Base-by-base conservation (phyloP, 495 filamentous ascomycete species). In the Xylaria sp. region DNA sequence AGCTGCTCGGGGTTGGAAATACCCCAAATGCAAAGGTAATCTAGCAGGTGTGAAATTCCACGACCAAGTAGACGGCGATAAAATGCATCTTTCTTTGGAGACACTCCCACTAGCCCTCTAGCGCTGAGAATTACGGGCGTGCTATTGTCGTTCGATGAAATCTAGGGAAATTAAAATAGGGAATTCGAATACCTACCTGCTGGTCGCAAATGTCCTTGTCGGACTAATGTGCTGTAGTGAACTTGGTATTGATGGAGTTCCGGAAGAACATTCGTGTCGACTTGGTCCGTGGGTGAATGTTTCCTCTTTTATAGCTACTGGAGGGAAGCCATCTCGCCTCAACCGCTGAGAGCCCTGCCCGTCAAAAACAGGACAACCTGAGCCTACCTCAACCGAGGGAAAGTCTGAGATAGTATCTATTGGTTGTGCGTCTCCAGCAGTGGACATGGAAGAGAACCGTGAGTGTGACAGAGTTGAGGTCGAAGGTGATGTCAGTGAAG, bases 381-480 rank as follows among this genome's bases (percentile, higher is more conserved):
- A 52, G 40, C 72, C 64, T 24, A 61, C 68, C 43, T 69, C 70
- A 31, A 61, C 63, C 43, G 61, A 67, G 26, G 67, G 48, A 50
- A 62, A 57, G 15, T 75, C 69, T 11, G 69, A 41, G 26, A 67
- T 21, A 15, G 65, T 33, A 5, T 65, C 63, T 29, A 74, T 65
- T 15, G 77, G 62, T 19, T 78, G 80, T 12, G 71, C 64, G 14
- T 76, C 80, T 65, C 79, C 77, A 9, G 79, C 76, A 0, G 82
- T 82, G 0, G 82, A 83, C 24, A 81, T 76, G 0, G 82, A 85
- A 1, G 83, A 81, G 43, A 82, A 80, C 3, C 83, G 76, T 9
- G 83, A 85, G 58, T 83, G 80, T 0, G 76, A 80, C 61, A 72
- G 21, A 3, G 77, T 80, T 59, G 53, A 58, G n/a, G 75, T 72